Evolutionary conservation across 441 rosid species (phyloP).

Genomic region (Jatropha multifida): DNA sequence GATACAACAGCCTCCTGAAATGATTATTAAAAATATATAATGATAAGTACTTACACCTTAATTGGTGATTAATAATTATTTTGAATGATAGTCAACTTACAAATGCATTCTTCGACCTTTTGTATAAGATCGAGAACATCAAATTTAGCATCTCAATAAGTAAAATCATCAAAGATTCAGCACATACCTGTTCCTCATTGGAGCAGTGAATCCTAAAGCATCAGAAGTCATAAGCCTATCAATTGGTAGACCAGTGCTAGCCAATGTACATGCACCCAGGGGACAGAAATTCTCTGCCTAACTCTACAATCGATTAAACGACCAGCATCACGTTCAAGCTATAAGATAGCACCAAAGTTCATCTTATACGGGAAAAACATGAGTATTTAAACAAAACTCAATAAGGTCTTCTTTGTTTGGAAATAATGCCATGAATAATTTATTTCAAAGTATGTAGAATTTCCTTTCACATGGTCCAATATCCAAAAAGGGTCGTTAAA

Average conservation of each 20-base stretch:
- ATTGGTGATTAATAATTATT: too few relatives aligned
- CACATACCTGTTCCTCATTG: constrained; percentile 86
- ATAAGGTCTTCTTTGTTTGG: background rate
- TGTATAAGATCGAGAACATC: background rate
- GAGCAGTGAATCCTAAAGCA: constrained; percentile 75
- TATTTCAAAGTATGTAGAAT: background rate
- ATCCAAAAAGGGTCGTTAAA: background rate
- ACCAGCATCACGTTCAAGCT: constrained; percentile 94
- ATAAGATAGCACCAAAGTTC: constrained; percentile 28
- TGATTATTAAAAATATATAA: too few relatives aligned
- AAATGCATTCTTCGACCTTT: too few relatives aligned
- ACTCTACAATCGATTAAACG: constrained; percentile 71
- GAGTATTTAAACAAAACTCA: background rate
- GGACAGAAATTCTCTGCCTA: constrained; percentile 79
- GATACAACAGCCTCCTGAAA: too few relatives aligned
- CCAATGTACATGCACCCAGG: constrained; percentile 94
- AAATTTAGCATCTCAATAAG: constrained; percentile 6
- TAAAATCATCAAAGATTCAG: constrained; percentile 3
- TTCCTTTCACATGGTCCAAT: background rate
- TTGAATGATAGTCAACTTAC: too few relatives aligned
- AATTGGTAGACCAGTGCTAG: constrained; percentile 90
- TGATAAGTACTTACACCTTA: too few relatives aligned
- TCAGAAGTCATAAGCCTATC: constrained; percentile 83
- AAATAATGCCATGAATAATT: background rate
- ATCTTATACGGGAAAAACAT: background rate